A percentile compares a stretch with the other conserved stretches of the same genome.
Conservation (phyloP, 2,329 filamentous ascomycete species). For the Xylaria digitata region DNA sequence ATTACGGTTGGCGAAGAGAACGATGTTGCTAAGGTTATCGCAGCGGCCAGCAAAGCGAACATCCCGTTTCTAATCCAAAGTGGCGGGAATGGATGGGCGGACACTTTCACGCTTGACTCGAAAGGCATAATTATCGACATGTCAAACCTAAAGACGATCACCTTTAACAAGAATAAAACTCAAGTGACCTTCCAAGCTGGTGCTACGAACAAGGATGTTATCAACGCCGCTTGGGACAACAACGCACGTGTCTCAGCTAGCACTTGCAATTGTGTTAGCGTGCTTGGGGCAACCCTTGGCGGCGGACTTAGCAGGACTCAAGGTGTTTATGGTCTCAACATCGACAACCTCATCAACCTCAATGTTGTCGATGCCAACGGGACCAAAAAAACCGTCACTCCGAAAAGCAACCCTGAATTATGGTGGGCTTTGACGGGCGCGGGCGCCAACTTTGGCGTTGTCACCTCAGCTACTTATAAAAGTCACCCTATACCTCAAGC, state of each 20-base stretch:
- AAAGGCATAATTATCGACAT: slow-evolving; percentile 43
- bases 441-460: background rate
- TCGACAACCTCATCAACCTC: slow-evolving; percentile 52
- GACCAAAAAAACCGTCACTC: slow-evolving; percentile 42
- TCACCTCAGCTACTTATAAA: background rate
- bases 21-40: slow-evolving; percentile 35
- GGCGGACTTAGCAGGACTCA: slow-evolving; percentile 39
- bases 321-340: slow-evolving; percentile 41
- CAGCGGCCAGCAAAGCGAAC: slow-evolving; percentile 32
- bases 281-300: slow-evolving; percentile 41
- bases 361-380: slow-evolving; percentile 48
- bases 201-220: slow-evolving; percentile 40
- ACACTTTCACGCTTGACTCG: slow-evolving; percentile 38
- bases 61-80: slow-evolving; percentile 43
- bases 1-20: slow-evolving; percentile 35
- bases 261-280: slow-evolving; percentile 47
- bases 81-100: slow-evolving; percentile 44
- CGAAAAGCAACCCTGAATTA: slow-evolving; percentile 25
- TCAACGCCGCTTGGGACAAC: slow-evolving; percentile 40
- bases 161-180: slow-evolving; percentile 40
- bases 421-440: slow-evolving; percentile 5
- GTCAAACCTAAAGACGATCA: slow-evolving; percentile 40
- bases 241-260: slow-evolving; percentile 41
- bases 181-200: slow-evolving; percentile 44
- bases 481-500: slow-evolving; percentile 22